phyloP scores from a whole-genome alignment of 306 rosid genomes.

The Calophaca sinica region DNA sequence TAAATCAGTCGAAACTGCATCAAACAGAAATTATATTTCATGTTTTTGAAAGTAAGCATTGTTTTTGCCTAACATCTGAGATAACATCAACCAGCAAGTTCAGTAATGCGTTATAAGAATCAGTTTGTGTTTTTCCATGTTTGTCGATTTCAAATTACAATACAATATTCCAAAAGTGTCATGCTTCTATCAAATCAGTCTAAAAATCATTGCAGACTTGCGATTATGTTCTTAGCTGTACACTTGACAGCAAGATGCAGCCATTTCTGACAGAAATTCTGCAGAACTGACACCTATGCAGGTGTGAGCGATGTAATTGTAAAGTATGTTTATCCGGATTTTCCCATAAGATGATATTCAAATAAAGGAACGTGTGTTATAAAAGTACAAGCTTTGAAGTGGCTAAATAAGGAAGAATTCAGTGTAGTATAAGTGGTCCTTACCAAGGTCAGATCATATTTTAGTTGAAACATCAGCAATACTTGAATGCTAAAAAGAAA shows the following conservation, averaged over 20 bases:
- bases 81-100: neutral
- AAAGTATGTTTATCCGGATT: slow-evolving; percentile 13
- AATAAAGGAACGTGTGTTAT: neutral
- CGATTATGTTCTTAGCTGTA: slow-evolving; percentile 3
- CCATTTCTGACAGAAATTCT: neutral
- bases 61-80: slow-evolving; percentile 13
- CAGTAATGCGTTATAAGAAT: neutral
- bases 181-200: slow-evolving; percentile 22
- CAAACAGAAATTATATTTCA: slow-evolving; percentile 28
- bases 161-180: neutral
- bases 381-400: neutral
- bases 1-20: slow-evolving; percentile 19
- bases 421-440: neutral
- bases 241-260: slow-evolving; percentile 15
- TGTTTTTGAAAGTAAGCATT: slow-evolving; percentile 3
- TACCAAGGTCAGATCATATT: slow-evolving; percentile 15
- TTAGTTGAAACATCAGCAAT: slow-evolving; percentile 25
- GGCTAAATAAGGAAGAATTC: neutral
- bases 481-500: slow-evolving; percentile 25
- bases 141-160: slow-evolving; percentile 27
- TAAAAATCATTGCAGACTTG: slow-evolving; percentile 3
- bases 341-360: neutral
- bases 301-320: slow-evolving; percentile 16
- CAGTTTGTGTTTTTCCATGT: slow-evolving; percentile 2
- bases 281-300: slow-evolving; percentile 17